A percentile compares a stretch with the other conserved stretches of the same genome.
Evolutionary conservation across 805 yeast species (phyloP).

Genomic region (Nadsonia fulvescens): DNA sequence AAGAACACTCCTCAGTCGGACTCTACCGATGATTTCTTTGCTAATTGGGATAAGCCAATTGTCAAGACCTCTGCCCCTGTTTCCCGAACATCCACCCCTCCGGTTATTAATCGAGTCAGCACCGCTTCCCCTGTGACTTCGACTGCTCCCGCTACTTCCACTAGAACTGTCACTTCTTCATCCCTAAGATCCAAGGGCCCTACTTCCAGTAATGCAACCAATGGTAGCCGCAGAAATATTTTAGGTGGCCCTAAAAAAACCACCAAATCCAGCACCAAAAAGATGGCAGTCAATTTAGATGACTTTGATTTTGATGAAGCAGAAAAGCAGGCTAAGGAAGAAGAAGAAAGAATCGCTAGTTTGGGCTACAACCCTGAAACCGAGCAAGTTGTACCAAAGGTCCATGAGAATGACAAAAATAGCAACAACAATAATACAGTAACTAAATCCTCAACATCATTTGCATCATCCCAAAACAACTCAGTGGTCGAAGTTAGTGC

Average conservation of each 20-base stretch:
- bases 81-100: slow-evolving; percentile 20
- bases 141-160: slow-evolving; percentile 5
- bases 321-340: slow-evolving; percentile 66
- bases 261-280: no score
- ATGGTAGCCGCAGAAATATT: slow-evolving; percentile 12
- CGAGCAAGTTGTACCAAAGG: no score
- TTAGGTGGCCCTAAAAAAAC: slow-evolving; percentile 18
- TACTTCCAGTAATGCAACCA: slow-evolving; percentile 7
- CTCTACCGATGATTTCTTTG: slow-evolving; percentile 67
- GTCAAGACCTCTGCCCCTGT: slow-evolving; percentile 23
- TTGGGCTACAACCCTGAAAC: slow-evolving; percentile 27
- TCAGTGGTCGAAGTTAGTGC: slow-evolving; percentile 2
- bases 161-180: slow-evolving; percentile 10
- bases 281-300: slow-evolving; percentile 21
- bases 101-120: no score
- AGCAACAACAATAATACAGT: slow-evolving; percentile 2
- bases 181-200: slow-evolving; percentile 4
- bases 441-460: slow-evolving; percentile 5
- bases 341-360: slow-evolving; percentile 42
- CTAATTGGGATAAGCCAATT: slow-evolving; percentile 77
- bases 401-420: slow-evolving; percentile 7
- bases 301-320: slow-evolving; percentile 46
- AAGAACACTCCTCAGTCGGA: slow-evolving; percentile 5
- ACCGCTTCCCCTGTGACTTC: slow-evolving; percentile 7
- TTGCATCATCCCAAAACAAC: slow-evolving; percentile 4